phyloP scores from a whole-genome alignment of 73 alveolate genomes.

The Breviolum minutum region DNA sequence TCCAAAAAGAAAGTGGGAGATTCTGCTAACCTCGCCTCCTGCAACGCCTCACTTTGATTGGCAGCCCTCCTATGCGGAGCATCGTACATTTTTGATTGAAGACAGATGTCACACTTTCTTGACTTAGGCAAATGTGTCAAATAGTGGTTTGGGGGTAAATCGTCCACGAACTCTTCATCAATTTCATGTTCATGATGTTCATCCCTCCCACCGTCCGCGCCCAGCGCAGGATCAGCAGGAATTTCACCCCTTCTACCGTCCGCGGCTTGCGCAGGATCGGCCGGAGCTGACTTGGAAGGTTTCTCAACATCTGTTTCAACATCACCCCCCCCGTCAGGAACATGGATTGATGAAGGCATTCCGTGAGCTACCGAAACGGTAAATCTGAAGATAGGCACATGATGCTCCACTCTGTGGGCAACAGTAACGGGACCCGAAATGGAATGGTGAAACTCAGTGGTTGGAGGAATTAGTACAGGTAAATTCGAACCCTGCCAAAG shows the following conservation, averaged over 20 bases:
- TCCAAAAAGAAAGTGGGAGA: slow-evolving; percentile 15
- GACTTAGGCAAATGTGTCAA: slow-evolving; percentile 23
- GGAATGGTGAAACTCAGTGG: background rate
- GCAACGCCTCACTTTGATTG: background rate
- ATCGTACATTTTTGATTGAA: background rate
- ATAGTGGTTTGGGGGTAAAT: background rate
- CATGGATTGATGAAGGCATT: background rate
- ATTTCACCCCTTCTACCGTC: background rate
- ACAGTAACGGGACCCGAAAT: background rate
- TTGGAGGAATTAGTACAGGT: background rate
- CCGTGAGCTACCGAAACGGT: background rate
- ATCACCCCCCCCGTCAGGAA: background rate
- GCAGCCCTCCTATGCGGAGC: background rate
- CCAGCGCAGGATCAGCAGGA: slow-evolving; percentile 5
- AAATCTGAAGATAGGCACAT: slow-evolving; percentile 1
- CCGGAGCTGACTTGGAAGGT: background rate
- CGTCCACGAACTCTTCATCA: background rate
- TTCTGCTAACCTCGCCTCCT: background rate
- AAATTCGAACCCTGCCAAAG: background rate
- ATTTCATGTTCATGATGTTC: background rate
- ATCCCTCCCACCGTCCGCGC: background rate
- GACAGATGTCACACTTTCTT: background rate
- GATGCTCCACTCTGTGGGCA: background rate
- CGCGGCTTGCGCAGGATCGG: background rate
- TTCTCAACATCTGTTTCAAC: background rate